Conservation (phyloP, 2,329 filamentous ascomycete genomes). For the Cercospora sp. region DNA sequence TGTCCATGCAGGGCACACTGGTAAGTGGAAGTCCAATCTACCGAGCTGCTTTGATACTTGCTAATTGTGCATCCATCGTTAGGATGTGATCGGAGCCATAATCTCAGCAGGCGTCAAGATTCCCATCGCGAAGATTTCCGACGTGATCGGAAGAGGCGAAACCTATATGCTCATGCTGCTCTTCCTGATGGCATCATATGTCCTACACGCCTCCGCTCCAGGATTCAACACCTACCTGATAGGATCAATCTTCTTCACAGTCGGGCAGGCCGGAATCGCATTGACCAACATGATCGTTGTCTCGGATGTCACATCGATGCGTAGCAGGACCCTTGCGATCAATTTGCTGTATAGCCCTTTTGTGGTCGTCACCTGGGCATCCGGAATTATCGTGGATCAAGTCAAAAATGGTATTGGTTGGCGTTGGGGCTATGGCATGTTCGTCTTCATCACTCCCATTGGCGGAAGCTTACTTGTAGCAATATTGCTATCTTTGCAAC, state of each 20-base stretch:
- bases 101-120: constrained; percentile 46
- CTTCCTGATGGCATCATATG: constrained; percentile 44
- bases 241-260: constrained; percentile 42
- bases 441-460: constrained; percentile 47
- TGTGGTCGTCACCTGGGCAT: constrained; percentile 45
- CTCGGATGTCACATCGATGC: constrained; percentile 46
- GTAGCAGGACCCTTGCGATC: constrained; percentile 45
- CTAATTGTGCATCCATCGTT: not conserved
- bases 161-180: constrained; percentile 41
- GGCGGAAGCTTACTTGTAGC: constrained; percentile 42
- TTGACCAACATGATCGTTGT: constrained; percentile 48
- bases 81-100: constrained; percentile 42
- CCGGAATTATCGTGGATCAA: constrained; percentile 46
- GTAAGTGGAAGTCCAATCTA: not conserved
- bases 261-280: constrained; percentile 45
- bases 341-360: constrained; percentile 45
- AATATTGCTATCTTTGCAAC: constrained; percentile 44
- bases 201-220: constrained; percentile 42
- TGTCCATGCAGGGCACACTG: constrained; percentile 42
- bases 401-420: constrained; percentile 47
- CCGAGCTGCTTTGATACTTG: not conserved
- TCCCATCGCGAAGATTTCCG: constrained; percentile 47
- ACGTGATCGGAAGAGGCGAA: constrained; percentile 46
- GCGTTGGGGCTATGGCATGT: constrained; percentile 50
- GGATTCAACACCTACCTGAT: constrained; percentile 43